These are phyloP conservation scores for Saxophila tyrrhenica DNA, from an alignment of 495 filamentous ascomycete genomes.

Conservation along the genomic window DNA sequence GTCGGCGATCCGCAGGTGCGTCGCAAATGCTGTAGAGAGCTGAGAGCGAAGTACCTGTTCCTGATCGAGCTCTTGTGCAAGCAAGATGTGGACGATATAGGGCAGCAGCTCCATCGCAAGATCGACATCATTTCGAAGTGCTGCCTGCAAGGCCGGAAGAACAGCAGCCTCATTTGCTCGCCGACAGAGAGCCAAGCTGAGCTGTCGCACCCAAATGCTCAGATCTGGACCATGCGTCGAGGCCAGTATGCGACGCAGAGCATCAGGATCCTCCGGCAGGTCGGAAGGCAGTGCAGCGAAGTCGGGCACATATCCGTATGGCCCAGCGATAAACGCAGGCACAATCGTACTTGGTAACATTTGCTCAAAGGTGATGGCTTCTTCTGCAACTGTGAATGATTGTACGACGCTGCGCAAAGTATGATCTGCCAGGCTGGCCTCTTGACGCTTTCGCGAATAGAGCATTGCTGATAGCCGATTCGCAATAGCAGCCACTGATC, in stretches of 20 bases:
- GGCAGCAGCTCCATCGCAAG: constrained; percentile 64
- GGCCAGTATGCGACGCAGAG: background rate
- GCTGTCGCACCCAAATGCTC: constrained; percentile 1
- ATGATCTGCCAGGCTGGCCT: constrained; percentile 62
- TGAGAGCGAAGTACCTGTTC: background rate
- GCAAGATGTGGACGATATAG: constrained; percentile 39
- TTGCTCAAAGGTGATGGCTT: constrained; percentile 18
- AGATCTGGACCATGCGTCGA: background rate
- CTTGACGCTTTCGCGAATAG: background rate
- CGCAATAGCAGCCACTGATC: constrained; percentile 30
- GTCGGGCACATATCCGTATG: constrained; percentile 10
- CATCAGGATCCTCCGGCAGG: background rate
- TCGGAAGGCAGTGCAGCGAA: background rate
- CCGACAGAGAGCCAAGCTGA: constrained; percentile 20
- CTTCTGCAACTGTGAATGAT: constrained; percentile 29
- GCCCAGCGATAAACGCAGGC: constrained; percentile 1
- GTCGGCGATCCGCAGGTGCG: background rate
- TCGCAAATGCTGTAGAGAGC: constrained; percentile 3
- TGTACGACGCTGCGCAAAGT: constrained; percentile 62
- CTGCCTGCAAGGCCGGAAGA: constrained; percentile 49
- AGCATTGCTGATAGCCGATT: background rate
- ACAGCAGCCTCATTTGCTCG: constrained; percentile 52
- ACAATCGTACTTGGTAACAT: constrained; percentile 11
- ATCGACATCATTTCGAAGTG: constrained; percentile 50
- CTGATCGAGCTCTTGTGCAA: constrained; percentile 4